These are phyloP conservation scores for Eremomyces bilateralis DNA, from an alignment of 495 filamentous ascomycete genomes.

Conservation along the genomic window DNA sequence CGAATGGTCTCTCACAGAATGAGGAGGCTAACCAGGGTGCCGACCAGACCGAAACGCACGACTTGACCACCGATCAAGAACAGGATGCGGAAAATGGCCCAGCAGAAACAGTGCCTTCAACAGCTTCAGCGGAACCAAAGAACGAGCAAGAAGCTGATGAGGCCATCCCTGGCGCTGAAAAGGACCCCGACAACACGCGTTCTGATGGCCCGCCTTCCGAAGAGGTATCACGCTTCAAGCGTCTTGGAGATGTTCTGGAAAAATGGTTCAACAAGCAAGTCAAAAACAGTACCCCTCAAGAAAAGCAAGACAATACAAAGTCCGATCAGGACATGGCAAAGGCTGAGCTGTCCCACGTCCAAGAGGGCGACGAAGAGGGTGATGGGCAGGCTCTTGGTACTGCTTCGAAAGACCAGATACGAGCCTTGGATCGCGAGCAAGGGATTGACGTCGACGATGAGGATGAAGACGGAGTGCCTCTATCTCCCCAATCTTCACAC, in stretches of 20 bases:
- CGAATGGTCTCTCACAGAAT: neutral
- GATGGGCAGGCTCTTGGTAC: constrained; percentile 84
- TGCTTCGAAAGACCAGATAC: constrained; percentile 67
- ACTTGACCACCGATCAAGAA: no score
- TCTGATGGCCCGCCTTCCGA: no score
- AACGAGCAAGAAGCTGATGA: neutral
- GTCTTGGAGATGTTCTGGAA: constrained; percentile 82
- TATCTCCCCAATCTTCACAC: no score
- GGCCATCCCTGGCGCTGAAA: neutral
- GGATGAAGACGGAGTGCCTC: no score
- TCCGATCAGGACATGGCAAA: constrained; percentile 43
- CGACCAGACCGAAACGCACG: neutral
- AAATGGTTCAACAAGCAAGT: constrained; percentile 78
- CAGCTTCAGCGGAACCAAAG: no score
- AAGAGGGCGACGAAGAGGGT: constrained; percentile 51
- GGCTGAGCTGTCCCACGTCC: constrained; percentile 75
- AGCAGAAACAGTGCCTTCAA: no score
- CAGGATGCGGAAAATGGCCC: no score
- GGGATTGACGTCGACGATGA: constrained; percentile 48
- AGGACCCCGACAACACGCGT: neutral
- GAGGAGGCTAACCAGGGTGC: neutral
- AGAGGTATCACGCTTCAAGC: no score
- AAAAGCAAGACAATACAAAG: constrained; percentile 26
- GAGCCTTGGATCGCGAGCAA: constrained; percentile 60
- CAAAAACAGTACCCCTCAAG: constrained; percentile 38